phyloP scores from a whole-genome alignment of 768 basidiomycete species.

The Zangia roseola region DNA sequence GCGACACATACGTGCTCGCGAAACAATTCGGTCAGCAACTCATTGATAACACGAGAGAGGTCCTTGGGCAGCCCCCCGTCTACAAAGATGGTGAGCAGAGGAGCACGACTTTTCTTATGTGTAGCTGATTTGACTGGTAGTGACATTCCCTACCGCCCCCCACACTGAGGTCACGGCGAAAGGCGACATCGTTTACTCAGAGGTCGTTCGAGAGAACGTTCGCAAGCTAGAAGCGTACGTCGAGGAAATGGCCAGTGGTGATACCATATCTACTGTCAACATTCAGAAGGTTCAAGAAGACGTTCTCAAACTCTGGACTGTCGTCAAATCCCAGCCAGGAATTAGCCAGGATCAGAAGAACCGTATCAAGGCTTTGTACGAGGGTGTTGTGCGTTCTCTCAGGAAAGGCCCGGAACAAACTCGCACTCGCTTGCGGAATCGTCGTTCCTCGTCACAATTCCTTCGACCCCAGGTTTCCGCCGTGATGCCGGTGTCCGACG shows the following conservation, averaged over 20 bases:
- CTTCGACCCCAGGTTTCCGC: conserved; percentile 85
- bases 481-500: conserved; percentile 68
- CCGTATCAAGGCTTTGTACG: conserved; percentile 91
- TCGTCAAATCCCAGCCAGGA: conserved; percentile 95
- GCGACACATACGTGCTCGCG: conserved; percentile 91
- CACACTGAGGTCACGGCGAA: conserved; percentile 90
- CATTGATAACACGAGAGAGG: conserved; percentile 89
- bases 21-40: conserved; percentile 97
- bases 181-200: conserved; percentile 93
- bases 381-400: conserved; percentile 93
- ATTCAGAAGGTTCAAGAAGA: conserved; percentile 98
- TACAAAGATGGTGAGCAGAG: conserved; percentile 88
- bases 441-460: conserved; percentile 96
- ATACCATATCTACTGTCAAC: conserved; percentile 83
- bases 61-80: conserved; percentile 77
- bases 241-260: conserved; percentile 96
- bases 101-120: not conserved
- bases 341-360: conserved; percentile 97
- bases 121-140: conserved; percentile 35
- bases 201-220: conserved; percentile 94
- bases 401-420: conserved; percentile 71
- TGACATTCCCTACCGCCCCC: conserved; percentile 98
- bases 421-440: conserved; percentile 58
- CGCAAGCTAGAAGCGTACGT: conserved; percentile 98
- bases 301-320: conserved; percentile 94